Base-by-base conservation (phyloP, 495 filamentous ascomycete species). In the Umbilicaria muhlenbergii region DNA sequence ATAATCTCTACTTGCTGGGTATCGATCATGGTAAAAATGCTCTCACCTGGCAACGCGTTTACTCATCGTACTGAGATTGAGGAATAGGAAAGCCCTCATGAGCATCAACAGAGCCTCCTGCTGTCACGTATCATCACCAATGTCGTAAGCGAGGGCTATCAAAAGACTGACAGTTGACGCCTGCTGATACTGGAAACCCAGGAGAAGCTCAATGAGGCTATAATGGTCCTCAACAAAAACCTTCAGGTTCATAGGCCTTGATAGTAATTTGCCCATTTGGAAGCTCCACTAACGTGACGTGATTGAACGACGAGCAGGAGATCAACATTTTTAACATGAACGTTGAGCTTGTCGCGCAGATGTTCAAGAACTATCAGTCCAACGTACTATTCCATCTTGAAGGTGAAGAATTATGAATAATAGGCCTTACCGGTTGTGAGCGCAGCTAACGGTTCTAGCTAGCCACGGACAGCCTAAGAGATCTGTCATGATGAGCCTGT, bases 351-450 rank as follows among this genome's bases (percentile, higher is more conserved):
- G 91, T 96, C 3, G 87, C 91, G 7, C 91, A 96, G 61, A 98
- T 98, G 91, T 98, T 96, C 69, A 94, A 95, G 71, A 98, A 96
- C 63, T 98, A 98, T 59, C 86, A 94, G 60, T 93, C 85, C 3
- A 98, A 95, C 54, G 91, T 98, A 12, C 68, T 95, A 2, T 98
- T 98, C 57, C 91, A 98, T 55, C 69, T 98, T 21, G 92, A 96
- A 77, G 91, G 91, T 92, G 69, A 43, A 63, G 44, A 11, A 10
- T 21, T 10, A 14, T 3, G 32, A 11, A 32, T 3, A 2, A 6
- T 36, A 5, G 17, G n/a, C n/a, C 15, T 47, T 33, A 45, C 12
- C 7, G 31, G 41, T 3, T 34, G 24, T 17, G 12, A 36, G 36
- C 38, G 24, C 19, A 19, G 38, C 52, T 56, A 28, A 53, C 12